A percentile compares a stretch with the other conserved stretches of the same genome.
Conservation (phyloP, 2,329 filamentous ascomycete genomes). For the Scorias spongiosa region DNA sequence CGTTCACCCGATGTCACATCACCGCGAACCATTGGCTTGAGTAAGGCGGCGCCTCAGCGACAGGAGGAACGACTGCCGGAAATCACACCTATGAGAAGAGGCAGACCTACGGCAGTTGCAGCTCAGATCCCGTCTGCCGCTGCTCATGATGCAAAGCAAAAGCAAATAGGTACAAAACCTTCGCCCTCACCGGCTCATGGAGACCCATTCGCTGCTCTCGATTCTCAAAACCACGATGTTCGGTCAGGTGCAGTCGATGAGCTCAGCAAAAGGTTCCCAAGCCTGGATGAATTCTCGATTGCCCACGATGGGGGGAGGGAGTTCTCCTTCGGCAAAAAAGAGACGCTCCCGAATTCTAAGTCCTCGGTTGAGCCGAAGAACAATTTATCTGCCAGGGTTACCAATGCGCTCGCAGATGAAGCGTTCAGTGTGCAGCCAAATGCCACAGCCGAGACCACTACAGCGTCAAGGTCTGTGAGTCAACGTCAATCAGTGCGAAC, state of each 20-base stretch:
- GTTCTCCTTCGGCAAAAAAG: slow-evolving; percentile 51
- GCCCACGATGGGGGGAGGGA: slow-evolving; percentile 70
- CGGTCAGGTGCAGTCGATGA: slow-evolving; percentile 52
- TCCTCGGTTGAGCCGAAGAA: slow-evolving; percentile 33
- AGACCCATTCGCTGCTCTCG: slow-evolving; percentile 84
- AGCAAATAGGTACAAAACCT: slow-evolving; percentile 30
- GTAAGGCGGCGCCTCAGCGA: slow-evolving; percentile 61
- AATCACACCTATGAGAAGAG: slow-evolving; percentile 85
- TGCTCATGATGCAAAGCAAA: slow-evolving; percentile 2
- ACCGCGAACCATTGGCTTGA: slow-evolving; percentile 52
- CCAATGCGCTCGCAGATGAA: slow-evolving; percentile 68
- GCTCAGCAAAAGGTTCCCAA: slow-evolving; percentile 71
- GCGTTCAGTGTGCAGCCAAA: slow-evolving; percentile 43
- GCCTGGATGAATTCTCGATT: slow-evolving; percentile 82
- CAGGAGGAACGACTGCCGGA: slow-evolving; percentile 66
- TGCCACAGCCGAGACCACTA: slow-evolving; percentile 5
- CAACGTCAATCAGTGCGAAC: slow-evolving; percentile 13
- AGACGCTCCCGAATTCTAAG: slow-evolving; percentile 27
- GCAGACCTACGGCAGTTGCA: slow-evolving; percentile 47
- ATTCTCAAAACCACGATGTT: slow-evolving; percentile 43
- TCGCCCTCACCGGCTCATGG: slow-evolving; percentile 49
- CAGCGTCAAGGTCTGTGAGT: too few relatives aligned
- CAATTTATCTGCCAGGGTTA: slow-evolving; percentile 49
- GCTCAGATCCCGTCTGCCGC: slow-evolving; percentile 26
- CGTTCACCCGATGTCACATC: slow-evolving; percentile 26